Evolutionary conservation across 164 flowering plant species (phyloP).

Genomic region (Hamamelis virginiana): DNA sequence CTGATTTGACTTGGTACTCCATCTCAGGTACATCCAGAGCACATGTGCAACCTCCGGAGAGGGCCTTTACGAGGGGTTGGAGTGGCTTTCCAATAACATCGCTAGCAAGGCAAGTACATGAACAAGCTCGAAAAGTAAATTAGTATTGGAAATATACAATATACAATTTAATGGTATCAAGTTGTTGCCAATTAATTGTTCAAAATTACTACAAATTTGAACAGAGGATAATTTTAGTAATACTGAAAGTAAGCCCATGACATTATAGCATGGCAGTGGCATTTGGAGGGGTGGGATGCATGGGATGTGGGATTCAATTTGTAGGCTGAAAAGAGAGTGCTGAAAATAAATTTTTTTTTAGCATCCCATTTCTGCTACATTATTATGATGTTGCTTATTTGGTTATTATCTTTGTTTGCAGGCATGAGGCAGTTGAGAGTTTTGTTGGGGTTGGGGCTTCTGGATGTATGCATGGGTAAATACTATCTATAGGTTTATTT

Average conservation of each 20-base stretch:
- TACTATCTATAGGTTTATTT: constrained; percentile 15
- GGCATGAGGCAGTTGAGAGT: constrained; percentile 26
- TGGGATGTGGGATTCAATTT: too few species aligned
- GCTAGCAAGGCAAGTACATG: constrained; percentile 52
- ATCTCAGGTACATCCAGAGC: constrained; percentile 68
- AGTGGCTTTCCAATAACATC: constrained; percentile 72
- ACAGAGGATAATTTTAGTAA: too few species aligned
- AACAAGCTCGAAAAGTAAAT: background rate
- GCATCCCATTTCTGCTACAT: too few species aligned
- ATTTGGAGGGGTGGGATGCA: too few species aligned
- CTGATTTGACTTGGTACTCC: constrained; percentile 2
- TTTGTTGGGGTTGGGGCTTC: constrained; percentile 8
- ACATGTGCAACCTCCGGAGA: constrained; percentile 78
- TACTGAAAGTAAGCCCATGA: too few species aligned
- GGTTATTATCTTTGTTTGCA: constrained; percentile 13
- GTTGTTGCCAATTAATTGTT: constrained; percentile 1
- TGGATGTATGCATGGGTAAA: constrained; percentile 20
- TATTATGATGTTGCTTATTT: background rate
- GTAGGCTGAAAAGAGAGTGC: too few species aligned
- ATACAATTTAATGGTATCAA: background rate
- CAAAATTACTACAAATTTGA: too few species aligned
- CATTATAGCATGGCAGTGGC: too few species aligned
- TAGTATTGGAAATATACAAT: background rate
- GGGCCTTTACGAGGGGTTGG: constrained; percentile 71
- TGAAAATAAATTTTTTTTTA: too few species aligned